Base-by-base conservation (phyloP, 2,329 filamentous ascomycete species). In the Emericellopsis cladophorae region DNA sequence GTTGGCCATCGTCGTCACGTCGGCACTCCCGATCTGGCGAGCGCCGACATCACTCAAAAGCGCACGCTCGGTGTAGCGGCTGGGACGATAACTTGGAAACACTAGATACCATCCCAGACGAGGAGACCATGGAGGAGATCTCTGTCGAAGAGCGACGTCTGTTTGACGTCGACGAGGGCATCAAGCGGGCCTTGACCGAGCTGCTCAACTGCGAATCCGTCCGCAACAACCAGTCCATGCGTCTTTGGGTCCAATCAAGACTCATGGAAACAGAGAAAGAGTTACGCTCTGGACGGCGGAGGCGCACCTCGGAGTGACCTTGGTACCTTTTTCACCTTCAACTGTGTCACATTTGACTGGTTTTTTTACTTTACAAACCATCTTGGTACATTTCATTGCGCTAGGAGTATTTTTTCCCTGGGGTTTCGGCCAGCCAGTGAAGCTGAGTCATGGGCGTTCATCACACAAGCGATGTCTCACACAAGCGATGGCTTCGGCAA, bases 251-350 rank as follows among this genome's bases (percentile, higher is more conserved):
- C 29, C 74, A 78, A 54, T 64, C 67, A 16, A 62, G 73, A 12
- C 59, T 79, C 22, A 69, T 79, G 68, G 72, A 77, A 49, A 76
- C 74, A 16, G 74, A 79, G 51, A 69, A 70, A 50, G 72, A 78
- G 49, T 56, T 78, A 42, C 66, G 73, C 26, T 68, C 65, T 8
- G 68, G 71, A 31, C 61, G 72, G 39, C 61, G 72, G 48, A 58
- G 70, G 45, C 62, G 69, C 38, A 68, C 67, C 53, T 56, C 55
- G 21, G 29, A 18, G 11, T 39, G 22, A 26, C n/a, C 22, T 16
- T 39, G n/a, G 14, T 31, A 5, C 37, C n/a, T 11, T 12, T 39
- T 23, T 21, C 3, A 21, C 26, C 24, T 14, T 39, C 23, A 3
- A 39, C 6, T 7, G 26, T 29, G 26, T 29, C 26, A 29, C 7